phyloP scores from a whole-genome alignment of 257 asterid genomes.

The Catharanthus roseus region DNA sequence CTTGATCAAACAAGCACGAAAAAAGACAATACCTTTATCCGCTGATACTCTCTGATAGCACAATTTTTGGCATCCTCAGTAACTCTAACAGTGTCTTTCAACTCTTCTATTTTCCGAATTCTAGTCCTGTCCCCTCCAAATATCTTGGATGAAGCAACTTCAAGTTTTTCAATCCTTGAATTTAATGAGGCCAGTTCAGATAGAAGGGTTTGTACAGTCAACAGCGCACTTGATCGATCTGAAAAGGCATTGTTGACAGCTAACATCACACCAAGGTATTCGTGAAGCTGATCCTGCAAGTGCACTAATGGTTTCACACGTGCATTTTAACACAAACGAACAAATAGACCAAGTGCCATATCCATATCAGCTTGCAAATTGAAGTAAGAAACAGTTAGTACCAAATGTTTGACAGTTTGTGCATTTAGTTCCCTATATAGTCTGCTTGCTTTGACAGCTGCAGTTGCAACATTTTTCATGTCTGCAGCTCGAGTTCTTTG shows the following conservation, averaged over 20 bases:
- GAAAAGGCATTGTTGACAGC: conserved; percentile 89
- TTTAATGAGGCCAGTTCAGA: conserved; percentile 72
- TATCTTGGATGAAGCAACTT: conserved; percentile 88
- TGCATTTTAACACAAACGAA: not conserved
- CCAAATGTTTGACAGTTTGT: conserved; percentile 96
- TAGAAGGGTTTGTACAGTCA: conserved; percentile 84
- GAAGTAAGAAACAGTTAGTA: conserved; percentile 15
- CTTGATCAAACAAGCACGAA: conserved; percentile 11
- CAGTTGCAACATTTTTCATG: conserved; percentile 92
- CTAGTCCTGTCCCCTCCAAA: conserved; percentile 95
- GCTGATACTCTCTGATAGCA: conserved; percentile 74
- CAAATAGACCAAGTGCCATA: not conserved
- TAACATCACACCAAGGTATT: conserved; percentile 86
- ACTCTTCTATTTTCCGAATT: conserved; percentile 83
- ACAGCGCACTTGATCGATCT: conserved; percentile 80
- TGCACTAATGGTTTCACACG: not conserved
- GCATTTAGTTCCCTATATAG: conserved; percentile 86
- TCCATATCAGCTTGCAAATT: not conserved
- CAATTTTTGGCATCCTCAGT: conserved; percentile 75
- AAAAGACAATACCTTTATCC: conserved; percentile 56
- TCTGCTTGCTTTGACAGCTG: conserved; percentile 96
- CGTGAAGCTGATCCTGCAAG: conserved; percentile 87
- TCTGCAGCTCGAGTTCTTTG: conserved; percentile 81
- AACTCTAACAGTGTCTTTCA: conserved; percentile 62
- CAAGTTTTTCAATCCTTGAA: conserved; percentile 81